Evolutionary conservation across 73 alveolate species (phyloP).

Genomic region (Paraurostyla sp.): DNA sequence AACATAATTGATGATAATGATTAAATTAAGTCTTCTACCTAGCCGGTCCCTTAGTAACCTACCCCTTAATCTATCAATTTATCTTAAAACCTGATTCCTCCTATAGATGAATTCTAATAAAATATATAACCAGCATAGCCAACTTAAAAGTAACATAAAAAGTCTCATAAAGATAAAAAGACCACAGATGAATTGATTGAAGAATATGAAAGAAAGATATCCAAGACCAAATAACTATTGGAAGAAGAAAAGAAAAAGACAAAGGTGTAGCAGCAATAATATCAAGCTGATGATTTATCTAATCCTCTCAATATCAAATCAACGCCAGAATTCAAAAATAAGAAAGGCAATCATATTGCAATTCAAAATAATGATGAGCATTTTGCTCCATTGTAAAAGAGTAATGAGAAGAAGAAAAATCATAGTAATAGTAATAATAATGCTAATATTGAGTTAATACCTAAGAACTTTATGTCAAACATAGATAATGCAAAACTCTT

Average conservation of each 20-base stretch:
- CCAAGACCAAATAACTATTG: constrained; percentile 21
- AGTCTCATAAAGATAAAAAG: constrained; percentile 12
- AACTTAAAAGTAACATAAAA: background rate
- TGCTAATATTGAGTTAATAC: background rate
- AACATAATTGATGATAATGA: no score
- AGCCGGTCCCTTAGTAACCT: no score
- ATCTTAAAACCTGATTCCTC: no score
- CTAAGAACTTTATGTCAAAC: constrained; percentile 7
- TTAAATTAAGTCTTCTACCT: no score
- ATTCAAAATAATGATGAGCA: background rate
- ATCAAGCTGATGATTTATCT: no score
- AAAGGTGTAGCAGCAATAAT: no score
- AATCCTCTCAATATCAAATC: no score
- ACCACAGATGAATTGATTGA: constrained; percentile 67
- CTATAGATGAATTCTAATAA: no score
- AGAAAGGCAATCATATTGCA: background rate
- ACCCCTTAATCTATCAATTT: no score
- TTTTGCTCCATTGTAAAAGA: background rate
- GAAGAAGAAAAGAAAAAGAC: constrained; percentile 57
- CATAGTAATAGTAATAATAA: background rate
- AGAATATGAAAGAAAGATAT: constrained; percentile 65
- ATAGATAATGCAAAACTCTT: constrained; percentile 47
- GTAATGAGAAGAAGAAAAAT: constrained; percentile 24
- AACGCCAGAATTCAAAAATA: constrained; percentile 52
- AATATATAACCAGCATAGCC: background rate